These are phyloP conservation scores for Saitoella complicata DNA, from an alignment of 805 yeast genomes.

Conservation along the genomic window DNA sequence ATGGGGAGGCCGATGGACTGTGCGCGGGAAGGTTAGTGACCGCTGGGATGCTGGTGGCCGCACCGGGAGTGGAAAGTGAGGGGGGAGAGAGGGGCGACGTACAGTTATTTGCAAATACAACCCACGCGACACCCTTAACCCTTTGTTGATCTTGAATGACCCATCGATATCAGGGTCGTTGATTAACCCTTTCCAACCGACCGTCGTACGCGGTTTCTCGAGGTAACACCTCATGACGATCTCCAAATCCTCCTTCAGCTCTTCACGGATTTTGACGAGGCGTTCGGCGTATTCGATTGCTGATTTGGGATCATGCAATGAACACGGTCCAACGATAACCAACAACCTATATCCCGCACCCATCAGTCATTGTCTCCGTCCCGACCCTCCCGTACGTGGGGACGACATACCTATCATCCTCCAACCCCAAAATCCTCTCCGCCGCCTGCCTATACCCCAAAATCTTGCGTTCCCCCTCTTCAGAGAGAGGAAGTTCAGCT, in stretches of 20 bases:
- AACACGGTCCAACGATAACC: conserved; percentile 92
- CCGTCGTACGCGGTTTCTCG: conserved; percentile 96
- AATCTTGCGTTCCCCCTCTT: background rate
- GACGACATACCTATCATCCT: too few species aligned
- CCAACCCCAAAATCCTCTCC: conserved; percentile 5
- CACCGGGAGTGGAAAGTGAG: too few species aligned
- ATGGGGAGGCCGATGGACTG: conserved; percentile 48
- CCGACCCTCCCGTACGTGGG: conserved; percentile 1
- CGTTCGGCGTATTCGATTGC: conserved; percentile 62
- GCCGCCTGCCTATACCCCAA: background rate
- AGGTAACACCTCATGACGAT: conserved; percentile 95
- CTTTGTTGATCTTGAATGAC: conserved; percentile 86
- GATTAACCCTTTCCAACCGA: conserved; percentile 93
- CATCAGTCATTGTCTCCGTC: conserved; percentile 45
- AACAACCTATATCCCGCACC: conserved; percentile 78
- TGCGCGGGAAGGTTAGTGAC: too few species aligned
- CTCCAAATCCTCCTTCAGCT: conserved; percentile 56
- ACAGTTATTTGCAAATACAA: conserved; percentile 72
- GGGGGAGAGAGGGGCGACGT: conserved; percentile 15
- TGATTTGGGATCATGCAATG: conserved; percentile 81
- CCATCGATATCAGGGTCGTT: conserved; percentile 95
- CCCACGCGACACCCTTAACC: conserved; percentile 74
- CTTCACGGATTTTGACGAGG: conserved; percentile 23
- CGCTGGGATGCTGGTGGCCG: too few species aligned
- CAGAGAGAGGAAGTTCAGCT: conserved; percentile 57